Conservation (phyloP, 805 yeast species). For the Starmerella apicola region DNA sequence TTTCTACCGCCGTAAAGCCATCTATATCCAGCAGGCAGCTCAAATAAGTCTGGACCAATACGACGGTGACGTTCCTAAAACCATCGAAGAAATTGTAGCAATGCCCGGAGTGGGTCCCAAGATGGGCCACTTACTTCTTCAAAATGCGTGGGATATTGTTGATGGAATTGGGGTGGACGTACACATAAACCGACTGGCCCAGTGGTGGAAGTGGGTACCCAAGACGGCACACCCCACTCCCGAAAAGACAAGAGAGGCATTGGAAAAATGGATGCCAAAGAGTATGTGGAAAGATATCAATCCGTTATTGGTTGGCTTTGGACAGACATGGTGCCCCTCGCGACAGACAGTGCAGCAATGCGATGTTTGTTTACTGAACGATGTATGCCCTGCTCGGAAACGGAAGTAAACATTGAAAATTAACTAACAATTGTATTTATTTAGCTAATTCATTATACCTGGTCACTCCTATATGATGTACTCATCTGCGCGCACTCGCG, state of each 20-base stretch:
- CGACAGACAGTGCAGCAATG: conserved; percentile 23
- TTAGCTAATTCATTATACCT: too few relatives aligned
- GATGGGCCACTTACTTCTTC: conserved; percentile 76
- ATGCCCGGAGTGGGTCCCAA: conserved; percentile 94
- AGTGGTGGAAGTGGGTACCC: conserved; percentile 69
- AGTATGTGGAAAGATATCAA: conserved; percentile 75
- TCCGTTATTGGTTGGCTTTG: conserved; percentile 83
- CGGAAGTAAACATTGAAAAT: too few relatives aligned
- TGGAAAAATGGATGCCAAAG: conserved; percentile 63
- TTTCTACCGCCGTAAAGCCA: conserved; percentile 70
- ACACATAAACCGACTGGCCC: conserved; percentile 70
- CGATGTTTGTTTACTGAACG: conserved; percentile 6
- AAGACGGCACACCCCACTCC: conserved; percentile 43
- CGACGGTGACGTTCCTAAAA: conserved; percentile 60
- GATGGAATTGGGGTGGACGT: conserved; percentile 91
- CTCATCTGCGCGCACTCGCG: too few relatives aligned
- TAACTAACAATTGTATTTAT: not conserved
- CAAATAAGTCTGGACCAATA: conserved; percentile 38
- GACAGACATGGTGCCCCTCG: conserved; percentile 76
- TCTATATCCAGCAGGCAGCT: conserved; percentile 51
- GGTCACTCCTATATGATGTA: too few relatives aligned
- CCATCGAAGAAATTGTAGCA: conserved; percentile 48
- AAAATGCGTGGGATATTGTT: conserved; percentile 63
- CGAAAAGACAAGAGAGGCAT: conserved; percentile 54
- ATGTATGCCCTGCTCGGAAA: conserved; percentile 8